Conservation (phyloP, 179 eudicot species). For the Patellifolia procumbens region DNA sequence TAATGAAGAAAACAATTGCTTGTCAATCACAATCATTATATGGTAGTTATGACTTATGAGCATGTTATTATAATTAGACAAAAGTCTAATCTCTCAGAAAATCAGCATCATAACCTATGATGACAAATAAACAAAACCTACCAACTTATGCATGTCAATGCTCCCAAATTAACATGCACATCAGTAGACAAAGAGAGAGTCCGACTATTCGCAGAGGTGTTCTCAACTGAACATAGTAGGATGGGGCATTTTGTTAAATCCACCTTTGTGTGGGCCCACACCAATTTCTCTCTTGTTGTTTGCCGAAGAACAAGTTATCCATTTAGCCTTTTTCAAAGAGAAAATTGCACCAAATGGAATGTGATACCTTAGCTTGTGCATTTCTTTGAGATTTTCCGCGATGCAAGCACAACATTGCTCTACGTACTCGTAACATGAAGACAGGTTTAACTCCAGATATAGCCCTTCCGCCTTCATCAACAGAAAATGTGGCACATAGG, state of each 20-base stretch:
- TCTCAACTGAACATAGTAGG: no score
- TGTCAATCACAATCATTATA: slow-evolving; percentile 17
- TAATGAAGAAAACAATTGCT: neutral
- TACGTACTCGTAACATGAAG: slow-evolving; percentile 62
- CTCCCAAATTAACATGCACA: neutral
- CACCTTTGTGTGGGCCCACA: no score
- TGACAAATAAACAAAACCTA: neutral
- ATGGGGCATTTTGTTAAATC: no score
- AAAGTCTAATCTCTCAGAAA: neutral
- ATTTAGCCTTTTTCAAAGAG: no score
- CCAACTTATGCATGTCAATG: neutral
- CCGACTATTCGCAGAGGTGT: no score
- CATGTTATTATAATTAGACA: neutral
- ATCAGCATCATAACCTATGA: neutral
- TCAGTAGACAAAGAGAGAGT: neutral
- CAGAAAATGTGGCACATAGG: neutral
- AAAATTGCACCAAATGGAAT: neutral
- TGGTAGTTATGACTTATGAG: slow-evolving; percentile 5
- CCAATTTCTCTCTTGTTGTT: no score
- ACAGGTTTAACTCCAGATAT: slow-evolving; percentile 49
- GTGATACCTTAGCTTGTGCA: slow-evolving; percentile 63
- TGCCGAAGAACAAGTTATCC: no score
- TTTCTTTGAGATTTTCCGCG: slow-evolving; percentile 41
- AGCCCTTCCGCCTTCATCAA: slow-evolving; percentile 68
- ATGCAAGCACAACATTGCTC: slow-evolving; percentile 52